phyloP scores from a whole-genome alignment of 306 rosid species.

The Pterocarpus macrocarpus region DNA sequence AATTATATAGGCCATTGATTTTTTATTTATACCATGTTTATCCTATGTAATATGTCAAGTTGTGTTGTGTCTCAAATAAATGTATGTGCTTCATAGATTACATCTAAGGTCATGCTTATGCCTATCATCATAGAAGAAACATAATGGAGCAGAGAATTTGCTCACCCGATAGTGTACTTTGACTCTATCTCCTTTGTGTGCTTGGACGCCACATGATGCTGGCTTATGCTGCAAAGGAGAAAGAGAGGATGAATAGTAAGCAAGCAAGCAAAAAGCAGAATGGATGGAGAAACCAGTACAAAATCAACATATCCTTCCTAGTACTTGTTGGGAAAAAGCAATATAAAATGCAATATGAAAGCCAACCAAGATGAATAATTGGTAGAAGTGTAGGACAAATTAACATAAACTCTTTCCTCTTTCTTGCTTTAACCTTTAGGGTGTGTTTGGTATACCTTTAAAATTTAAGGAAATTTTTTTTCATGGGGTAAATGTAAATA shows the following conservation, averaged over 20 bases:
- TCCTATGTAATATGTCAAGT: background rate
- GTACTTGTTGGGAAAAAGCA: background rate
- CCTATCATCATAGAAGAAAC: constrained; percentile 14
- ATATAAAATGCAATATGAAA: background rate
- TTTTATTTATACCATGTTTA: background rate
- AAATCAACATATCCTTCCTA: constrained; percentile 8
- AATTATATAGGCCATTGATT: background rate
- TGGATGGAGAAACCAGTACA: constrained; percentile 32
- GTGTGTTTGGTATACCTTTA: background rate
- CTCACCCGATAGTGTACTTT: constrained; percentile 96
- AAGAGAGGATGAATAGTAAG: constrained; percentile 4
- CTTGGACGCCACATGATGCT: constrained; percentile 78
- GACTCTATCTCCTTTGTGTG: constrained; percentile 92
- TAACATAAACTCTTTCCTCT: background rate
- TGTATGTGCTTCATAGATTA: background rate
- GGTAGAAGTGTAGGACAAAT: background rate
- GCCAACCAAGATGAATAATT: background rate
- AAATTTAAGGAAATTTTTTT: too few species aligned
- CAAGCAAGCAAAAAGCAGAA: constrained; percentile 30
- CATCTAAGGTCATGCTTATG: constrained; percentile 7
- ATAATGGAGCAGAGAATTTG: constrained; percentile 34
- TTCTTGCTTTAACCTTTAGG: background rate
- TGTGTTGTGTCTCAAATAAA: background rate
- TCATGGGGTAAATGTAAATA: too few species aligned
- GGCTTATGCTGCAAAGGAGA: constrained; percentile 81